phyloP scores from a whole-genome alignment of 2,329 filamentous ascomycete genomes.

The Fusarium gaditjirri region DNA sequence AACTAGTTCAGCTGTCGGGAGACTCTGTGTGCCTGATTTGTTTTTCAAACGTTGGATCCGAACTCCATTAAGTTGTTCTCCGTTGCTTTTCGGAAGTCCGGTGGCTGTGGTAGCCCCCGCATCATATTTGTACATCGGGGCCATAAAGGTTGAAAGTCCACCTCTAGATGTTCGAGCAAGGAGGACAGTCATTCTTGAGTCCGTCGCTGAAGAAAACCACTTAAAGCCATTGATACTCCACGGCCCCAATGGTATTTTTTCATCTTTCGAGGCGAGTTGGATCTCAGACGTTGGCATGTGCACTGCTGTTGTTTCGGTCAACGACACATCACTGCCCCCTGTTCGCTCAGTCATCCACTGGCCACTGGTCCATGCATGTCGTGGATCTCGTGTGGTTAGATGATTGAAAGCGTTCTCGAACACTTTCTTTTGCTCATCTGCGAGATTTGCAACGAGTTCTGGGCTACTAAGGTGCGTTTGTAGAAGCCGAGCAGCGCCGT shows the following conservation, averaged over 20 bases:
- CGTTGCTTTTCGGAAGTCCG: constrained; percentile 39
- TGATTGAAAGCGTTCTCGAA: constrained; percentile 64
- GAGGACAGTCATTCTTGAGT: constrained; percentile 65
- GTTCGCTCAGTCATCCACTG: constrained; percentile 83
- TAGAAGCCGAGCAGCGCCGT: constrained; percentile 67
- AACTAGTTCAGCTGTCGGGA: constrained; percentile 79
- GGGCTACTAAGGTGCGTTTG: constrained; percentile 54
- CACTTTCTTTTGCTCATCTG: constrained; percentile 51
- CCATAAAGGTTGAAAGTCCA: constrained; percentile 62
- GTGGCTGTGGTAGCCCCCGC: constrained; percentile 46
- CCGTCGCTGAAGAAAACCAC: constrained; percentile 57
- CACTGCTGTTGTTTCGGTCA: constrained; percentile 71
- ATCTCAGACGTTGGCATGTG: constrained; percentile 19
- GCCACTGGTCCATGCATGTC: constrained; percentile 73
- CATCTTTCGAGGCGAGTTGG: constrained; percentile 29
- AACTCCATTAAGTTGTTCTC: constrained; percentile 71
- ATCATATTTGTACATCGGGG: constrained; percentile 65
- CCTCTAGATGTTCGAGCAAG: constrained; percentile 65
- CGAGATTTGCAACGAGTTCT: constrained; percentile 42
- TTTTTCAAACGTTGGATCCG: constrained; percentile 76
- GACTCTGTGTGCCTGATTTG: constrained; percentile 75
- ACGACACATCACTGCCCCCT: constrained; percentile 75
- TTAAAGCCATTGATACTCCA: constrained; percentile 76
- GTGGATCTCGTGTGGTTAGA: constrained; percentile 62
- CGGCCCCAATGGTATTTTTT: constrained; percentile 59